Evolutionary conservation across 2,329 filamentous ascomycete genomes (phyloP).

Genomic region (Pseudogymnoascus sp.): DNA sequence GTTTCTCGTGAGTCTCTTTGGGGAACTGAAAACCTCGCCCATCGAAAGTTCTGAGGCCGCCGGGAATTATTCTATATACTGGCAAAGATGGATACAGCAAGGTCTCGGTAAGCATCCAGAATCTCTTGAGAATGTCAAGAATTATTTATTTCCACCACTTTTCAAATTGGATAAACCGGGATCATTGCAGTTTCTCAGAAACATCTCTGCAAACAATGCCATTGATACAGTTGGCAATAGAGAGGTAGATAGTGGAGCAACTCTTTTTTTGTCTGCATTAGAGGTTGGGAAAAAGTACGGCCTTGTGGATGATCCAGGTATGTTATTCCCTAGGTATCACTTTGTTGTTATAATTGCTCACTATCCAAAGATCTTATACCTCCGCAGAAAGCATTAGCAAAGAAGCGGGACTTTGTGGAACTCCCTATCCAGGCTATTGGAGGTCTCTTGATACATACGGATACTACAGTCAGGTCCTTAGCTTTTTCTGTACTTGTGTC

Average conservation of each 20-base stretch:
- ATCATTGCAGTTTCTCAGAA: slow-evolving; percentile 48
- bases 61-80: slow-evolving; percentile 30
- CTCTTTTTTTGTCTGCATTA: slow-evolving; percentile 57
- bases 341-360: slow-evolving; percentile 10
- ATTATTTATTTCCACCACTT: slow-evolving; percentile 54
- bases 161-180: slow-evolving; percentile 49
- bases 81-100: slow-evolving; percentile 49
- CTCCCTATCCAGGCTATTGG: slow-evolving; percentile 40
- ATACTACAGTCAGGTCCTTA: slow-evolving; percentile 63
- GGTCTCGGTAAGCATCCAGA: slow-evolving; percentile 40
- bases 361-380: slow-evolving; percentile 16
- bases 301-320: slow-evolving; percentile 59
- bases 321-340: slow-evolving; percentile 17
- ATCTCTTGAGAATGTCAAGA: slow-evolving; percentile 54
- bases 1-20: slow-evolving; percentile 50
- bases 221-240: slow-evolving; percentile 37
- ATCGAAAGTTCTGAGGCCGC: slow-evolving; percentile 28
- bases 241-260: slow-evolving; percentile 43
- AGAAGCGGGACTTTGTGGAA: slow-evolving; percentile 26
- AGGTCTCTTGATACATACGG: slow-evolving; percentile 45
- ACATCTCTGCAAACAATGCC: slow-evolving; percentile 44
- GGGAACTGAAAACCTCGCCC: slow-evolving; percentile 28
- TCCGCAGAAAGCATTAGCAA: slow-evolving; percentile 30
- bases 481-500: slow-evolving; percentile 73
- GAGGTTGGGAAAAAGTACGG: slow-evolving; percentile 64